Conservation (phyloP, 164 flowering plant species). For the Buxus sempervirens region DNA sequence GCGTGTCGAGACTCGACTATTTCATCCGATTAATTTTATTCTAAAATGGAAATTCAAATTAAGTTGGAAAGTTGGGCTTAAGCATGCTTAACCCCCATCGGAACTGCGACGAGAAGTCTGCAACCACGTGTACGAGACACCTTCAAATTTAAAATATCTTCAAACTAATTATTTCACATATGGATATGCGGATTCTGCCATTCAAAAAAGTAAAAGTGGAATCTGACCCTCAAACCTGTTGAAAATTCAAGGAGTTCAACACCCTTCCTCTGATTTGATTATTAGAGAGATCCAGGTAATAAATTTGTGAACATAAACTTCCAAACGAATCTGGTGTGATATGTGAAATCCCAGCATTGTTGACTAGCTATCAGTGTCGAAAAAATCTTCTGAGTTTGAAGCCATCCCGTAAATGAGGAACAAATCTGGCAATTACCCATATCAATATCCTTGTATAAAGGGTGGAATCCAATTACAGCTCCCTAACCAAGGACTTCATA, state of each 20-base stretch:
- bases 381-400: neutral
- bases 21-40: too few relatives aligned
- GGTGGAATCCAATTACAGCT: neutral
- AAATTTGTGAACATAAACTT: neutral
- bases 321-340: conserved; percentile 2
- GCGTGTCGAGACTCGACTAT: too few relatives aligned
- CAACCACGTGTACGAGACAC: too few relatives aligned
- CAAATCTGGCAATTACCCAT: neutral
- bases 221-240: conserved; percentile 8
- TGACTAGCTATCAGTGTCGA: neutral
- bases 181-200: too few relatives aligned
- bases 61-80: too few relatives aligned
- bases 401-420: neutral
- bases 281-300: neutral
- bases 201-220: conserved; percentile 18
- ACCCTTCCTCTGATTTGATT: neutral
- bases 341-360: neutral
- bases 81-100: too few relatives aligned
- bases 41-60: too few relatives aligned
- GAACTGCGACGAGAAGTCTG: too few relatives aligned
- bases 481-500: neutral
- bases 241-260: neutral
- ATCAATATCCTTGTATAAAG: neutral
- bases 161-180: too few relatives aligned
- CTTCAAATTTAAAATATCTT: too few relatives aligned